phyloP scores from a whole-genome alignment of 2,329 filamentous ascomycete species.

The Volutella citrinella region DNA sequence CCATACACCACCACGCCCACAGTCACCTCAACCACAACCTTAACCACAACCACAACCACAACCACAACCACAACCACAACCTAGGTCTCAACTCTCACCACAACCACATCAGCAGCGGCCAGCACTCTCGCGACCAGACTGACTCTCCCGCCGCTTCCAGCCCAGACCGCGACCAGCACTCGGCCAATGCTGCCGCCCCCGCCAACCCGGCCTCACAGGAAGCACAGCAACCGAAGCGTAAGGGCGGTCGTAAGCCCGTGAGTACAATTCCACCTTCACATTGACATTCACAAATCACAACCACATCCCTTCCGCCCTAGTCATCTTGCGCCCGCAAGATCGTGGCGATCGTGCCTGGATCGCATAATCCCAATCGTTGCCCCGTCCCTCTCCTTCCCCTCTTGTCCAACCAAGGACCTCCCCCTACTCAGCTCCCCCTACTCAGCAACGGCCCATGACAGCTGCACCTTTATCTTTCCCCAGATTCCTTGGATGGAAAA shows the following conservation, averaged over 20 bases:
- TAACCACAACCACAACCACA: conserved; percentile 29
- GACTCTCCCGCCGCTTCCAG: conserved; percentile 61
- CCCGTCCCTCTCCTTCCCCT: not conserved
- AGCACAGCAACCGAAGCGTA: conserved; percentile 77
- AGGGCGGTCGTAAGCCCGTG: conserved; percentile 97
- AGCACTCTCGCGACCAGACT: conserved; percentile 48
- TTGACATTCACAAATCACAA: conserved; percentile 3
- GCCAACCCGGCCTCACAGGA: conserved; percentile 43
- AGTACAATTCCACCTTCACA: conserved; percentile 41
- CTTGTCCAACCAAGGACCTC: not conserved
- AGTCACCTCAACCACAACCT: conserved; percentile 20
- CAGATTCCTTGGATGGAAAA: too few species aligned
- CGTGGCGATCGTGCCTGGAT: too few species aligned
- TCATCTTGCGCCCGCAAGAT: not conserved
- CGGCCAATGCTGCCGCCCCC: conserved; percentile 25
- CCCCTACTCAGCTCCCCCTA: not conserved
- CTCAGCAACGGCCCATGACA: too few species aligned
- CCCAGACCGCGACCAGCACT: conserved; percentile 51
- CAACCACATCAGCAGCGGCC: conserved; percentile 37
- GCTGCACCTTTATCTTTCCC: too few species aligned
- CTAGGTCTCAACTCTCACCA: conserved; percentile 35
- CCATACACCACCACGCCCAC: conserved; percentile 22
- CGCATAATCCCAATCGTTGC: conserved; percentile 2
- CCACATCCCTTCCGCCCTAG: not conserved
- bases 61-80: conserved; percentile 23